Percentiles rank a stretch among this genome's conserved stretches.
phyloP scores from a whole-genome alignment of 2,329 filamentous ascomycete genomes.

The Aspergillus quadrilineatus region DNA sequence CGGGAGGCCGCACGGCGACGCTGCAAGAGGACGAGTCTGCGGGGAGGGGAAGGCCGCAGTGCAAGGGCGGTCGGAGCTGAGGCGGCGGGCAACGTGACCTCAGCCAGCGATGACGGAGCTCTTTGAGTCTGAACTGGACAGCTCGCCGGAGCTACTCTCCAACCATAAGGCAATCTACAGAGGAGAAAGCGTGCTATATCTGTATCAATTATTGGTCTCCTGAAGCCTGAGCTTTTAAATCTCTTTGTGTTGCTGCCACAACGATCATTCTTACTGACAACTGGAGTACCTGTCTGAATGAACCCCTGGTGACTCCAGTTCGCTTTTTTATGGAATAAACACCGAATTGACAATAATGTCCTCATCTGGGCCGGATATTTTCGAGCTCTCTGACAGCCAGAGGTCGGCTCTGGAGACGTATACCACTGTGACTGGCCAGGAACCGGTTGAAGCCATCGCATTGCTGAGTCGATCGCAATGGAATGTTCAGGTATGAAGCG shows the following conservation, averaged over 20 bases:
- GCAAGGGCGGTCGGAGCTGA: constrained; percentile 9
- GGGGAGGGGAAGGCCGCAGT: constrained; percentile 17
- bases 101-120: constrained; percentile 24
- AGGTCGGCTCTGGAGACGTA: constrained; percentile 85
- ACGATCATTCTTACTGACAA: background rate
- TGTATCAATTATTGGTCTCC: background rate
- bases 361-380: constrained; percentile 54
- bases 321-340: constrained; percentile 24
- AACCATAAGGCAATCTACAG: background rate
- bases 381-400: constrained; percentile 72
- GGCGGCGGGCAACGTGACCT: constrained; percentile 19
- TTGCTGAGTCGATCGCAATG: constrained; percentile 85
- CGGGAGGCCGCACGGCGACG: constrained; percentile 19
- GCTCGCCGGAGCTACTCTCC: constrained; percentile 6
- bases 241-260: no score
- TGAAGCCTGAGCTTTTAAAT: background rate
- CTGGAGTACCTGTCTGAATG: background rate
- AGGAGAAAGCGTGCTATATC: background rate
- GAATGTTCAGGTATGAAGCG: constrained; percentile 74
- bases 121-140: constrained; percentile 12
- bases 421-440: constrained; percentile 82
- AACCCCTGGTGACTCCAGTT: background rate
- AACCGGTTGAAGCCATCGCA: constrained; percentile 70
- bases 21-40: constrained; percentile 21
- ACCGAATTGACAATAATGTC: constrained; percentile 44